Evolutionary conservation across 192 early-diverging fungal species (phyloP).

Genomic region (Phycomyces nitens): DNA sequence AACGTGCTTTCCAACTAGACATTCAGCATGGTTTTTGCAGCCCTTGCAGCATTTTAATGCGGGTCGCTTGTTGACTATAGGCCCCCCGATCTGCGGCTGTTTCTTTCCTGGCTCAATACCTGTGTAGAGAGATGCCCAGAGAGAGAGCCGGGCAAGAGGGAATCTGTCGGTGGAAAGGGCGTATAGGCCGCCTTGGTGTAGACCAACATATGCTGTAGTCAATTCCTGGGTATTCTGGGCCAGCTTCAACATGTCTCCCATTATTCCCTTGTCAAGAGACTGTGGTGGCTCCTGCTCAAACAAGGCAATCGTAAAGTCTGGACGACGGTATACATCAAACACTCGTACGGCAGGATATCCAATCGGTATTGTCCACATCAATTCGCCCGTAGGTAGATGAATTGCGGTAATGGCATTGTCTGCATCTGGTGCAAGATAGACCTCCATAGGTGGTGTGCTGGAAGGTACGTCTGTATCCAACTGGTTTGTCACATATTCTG

Average conservation of each 20-base stretch:
- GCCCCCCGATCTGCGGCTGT: conserved; percentile 9
- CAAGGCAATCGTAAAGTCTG: conserved; percentile 32
- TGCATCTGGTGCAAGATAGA: conserved; percentile 38
- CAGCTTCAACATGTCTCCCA: conserved; percentile 33
- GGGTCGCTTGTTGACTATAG: conserved; percentile 1
- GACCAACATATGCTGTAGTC: conserved; percentile 59
- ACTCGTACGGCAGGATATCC: conserved; percentile 49
- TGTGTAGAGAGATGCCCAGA: conserved; percentile 32
- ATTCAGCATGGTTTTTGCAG: conserved; percentile 31
- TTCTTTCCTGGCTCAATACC: conserved; percentile 13
- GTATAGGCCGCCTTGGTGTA: conserved; percentile 63
- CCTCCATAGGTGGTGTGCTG: conserved; percentile 19
- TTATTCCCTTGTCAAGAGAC: conserved; percentile 14
- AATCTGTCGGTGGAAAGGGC: conserved; percentile 65
- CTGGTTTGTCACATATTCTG: conserved; percentile 41
- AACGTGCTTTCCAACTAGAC: conserved; percentile 47
- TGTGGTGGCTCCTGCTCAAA: conserved; percentile 20
- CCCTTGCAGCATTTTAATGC: conserved; percentile 18
- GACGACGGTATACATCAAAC: conserved; percentile 50
- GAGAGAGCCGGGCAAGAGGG: conserved; percentile 50
- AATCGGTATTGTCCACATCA: conserved; percentile 52
- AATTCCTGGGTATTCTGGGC: conserved; percentile 27
- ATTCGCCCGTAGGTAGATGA: conserved; percentile 25
- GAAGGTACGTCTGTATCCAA: conserved; percentile 25
- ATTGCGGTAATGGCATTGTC: conserved; percentile 34